A percentile compares a stretch with the other conserved stretches of the same genome.
Evolutionary conservation across 2,329 filamentous ascomycete species (phyloP).

Genomic region (Aureobasidium sp.): DNA sequence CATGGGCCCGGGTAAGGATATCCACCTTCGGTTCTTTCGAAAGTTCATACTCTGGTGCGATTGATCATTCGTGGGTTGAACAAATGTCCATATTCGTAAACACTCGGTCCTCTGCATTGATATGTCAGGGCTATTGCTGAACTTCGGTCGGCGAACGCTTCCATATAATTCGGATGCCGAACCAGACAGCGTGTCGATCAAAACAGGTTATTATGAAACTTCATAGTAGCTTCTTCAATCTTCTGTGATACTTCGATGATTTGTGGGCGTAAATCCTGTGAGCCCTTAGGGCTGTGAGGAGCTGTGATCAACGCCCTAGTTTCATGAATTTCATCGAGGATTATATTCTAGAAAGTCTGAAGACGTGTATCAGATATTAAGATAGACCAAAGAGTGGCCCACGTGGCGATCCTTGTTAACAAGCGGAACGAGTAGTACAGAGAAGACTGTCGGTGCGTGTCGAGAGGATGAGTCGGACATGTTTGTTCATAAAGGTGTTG

Average conservation of each 20-base stretch:
- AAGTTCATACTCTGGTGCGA: too few relatives aligned
- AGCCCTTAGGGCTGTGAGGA: neutral
- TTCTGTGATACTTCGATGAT: neutral
- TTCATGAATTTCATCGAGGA: neutral
- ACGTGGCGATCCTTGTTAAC: neutral
- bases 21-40: neutral
- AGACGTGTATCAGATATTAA: neutral
- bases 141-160: neutral
- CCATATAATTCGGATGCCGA: neutral
- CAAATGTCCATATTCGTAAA: neutral
- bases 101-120: neutral
- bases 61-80: neutral
- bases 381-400: too few relatives aligned
- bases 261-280: neutral
- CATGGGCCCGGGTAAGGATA: too few relatives aligned
- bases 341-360: neutral
- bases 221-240: neutral
- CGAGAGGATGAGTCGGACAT: neutral
- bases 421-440: neutral
- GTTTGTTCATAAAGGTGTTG: neutral
- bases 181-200: neutral
- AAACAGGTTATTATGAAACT: neutral
- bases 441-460: neutral
- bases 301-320: neutral
- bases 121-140: neutral